Conservation (phyloP, 257 asterid genomes). For the Gentiana dahurica region DNA sequence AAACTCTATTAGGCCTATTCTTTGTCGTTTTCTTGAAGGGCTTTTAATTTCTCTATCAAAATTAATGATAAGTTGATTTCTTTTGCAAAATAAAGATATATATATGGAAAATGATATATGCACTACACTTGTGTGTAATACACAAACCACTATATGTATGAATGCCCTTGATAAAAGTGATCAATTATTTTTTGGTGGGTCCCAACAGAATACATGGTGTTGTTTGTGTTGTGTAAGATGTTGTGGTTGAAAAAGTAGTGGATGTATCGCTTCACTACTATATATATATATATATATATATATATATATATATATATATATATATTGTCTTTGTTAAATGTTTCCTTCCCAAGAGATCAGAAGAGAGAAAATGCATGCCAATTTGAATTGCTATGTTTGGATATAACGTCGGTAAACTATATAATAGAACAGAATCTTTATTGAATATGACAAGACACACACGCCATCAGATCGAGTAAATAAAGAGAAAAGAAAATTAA, state of each 20-base stretch:
- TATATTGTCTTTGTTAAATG: neutral
- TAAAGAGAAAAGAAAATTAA: conserved; percentile 2
- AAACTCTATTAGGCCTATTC: conserved; percentile 2
- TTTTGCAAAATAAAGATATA: neutral
- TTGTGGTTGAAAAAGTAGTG: too few species aligned
- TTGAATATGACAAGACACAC: conserved; percentile 33
- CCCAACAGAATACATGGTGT: too few species aligned
- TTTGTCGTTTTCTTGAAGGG: conserved; percentile 6
- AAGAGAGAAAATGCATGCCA: conserved; percentile 5
- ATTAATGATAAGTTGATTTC: neutral
- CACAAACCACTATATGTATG: too few species aligned
- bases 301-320: neutral
- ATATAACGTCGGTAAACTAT: conserved; percentile 6
- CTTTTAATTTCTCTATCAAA: neutral
- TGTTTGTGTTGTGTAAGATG: too few species aligned
- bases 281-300: neutral
- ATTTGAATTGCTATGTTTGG: conserved; percentile 12
- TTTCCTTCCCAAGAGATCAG: conserved; percentile 6
- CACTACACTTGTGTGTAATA: too few species aligned
- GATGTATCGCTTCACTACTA: neutral
- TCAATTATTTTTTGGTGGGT: too few species aligned
- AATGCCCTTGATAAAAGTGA: too few species aligned
- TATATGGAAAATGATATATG: too few species aligned
- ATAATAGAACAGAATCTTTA: conserved; percentile 18
- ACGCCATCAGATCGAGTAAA: conserved; percentile 20